phyloP scores from a whole-genome alignment of 139 green algal genomes.

The Closterium sp. region DNA sequence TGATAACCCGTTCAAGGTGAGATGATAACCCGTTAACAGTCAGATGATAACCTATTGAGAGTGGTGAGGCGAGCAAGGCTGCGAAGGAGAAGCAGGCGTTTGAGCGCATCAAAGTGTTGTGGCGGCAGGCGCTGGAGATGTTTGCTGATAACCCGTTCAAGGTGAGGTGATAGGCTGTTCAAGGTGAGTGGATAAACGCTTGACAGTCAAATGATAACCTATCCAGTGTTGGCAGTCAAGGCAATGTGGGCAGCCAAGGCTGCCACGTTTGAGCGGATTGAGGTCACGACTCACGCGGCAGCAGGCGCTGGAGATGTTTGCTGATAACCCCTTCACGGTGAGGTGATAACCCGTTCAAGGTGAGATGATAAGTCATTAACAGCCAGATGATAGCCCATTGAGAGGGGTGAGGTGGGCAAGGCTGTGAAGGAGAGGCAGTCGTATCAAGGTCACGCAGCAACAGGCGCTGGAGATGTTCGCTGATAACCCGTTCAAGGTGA shows the following conservation, averaged over 20 bases:
- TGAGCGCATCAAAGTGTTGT: constrained; percentile 82
- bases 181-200: constrained; percentile 20
- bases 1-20: too few relatives aligned
- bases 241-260: neutral
- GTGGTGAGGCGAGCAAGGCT: constrained; percentile 27
- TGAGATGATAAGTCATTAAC: neutral
- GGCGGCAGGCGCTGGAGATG: constrained; percentile 91
- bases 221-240: too few relatives aligned
- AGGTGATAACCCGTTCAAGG: constrained; percentile 97
- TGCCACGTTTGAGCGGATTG: constrained; percentile 84
- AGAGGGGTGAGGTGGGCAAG: too few relatives aligned
- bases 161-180: constrained; percentile 9
- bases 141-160: constrained; percentile 99
- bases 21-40: too few relatives aligned
- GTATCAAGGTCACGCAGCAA: too few relatives aligned
- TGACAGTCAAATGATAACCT: neutral
- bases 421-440: constrained; percentile 28
- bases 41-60: neutral
- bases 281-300: constrained; percentile 68
- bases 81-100: constrained; percentile 86
- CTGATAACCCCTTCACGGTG: constrained; percentile 97
- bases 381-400: constrained; percentile 22
- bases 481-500: neutral
- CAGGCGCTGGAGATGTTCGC: too few relatives aligned
- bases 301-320: constrained; percentile 93